Evolutionary conservation across 495 filamentous ascomycete genomes (phyloP).

Genomic region (Aspergillus funiculosus): DNA sequence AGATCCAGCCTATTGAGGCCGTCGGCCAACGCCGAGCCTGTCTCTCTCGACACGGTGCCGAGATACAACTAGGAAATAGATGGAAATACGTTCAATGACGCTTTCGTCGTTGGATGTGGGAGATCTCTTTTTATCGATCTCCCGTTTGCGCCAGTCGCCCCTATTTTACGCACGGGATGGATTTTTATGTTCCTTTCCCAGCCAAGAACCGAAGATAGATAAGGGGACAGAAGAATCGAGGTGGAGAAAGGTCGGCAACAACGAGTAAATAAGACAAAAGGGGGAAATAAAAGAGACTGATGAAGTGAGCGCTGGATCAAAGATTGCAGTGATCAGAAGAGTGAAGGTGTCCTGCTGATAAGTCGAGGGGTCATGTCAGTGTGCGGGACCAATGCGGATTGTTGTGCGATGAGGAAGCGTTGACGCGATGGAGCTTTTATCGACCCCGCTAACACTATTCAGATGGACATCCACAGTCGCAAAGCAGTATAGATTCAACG

Average conservation of each 20-base stretch:
- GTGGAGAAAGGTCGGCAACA: not conserved
- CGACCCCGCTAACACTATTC: conserved; percentile 9
- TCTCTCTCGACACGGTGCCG: conserved; percentile 50
- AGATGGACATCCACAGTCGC: conserved; percentile 1
- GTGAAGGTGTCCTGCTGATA: conserved; percentile 17
- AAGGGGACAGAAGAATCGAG: not conserved
- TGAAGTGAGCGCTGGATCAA: too few relatives aligned
- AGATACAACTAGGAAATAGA: conserved; percentile 25
- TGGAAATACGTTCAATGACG: not conserved
- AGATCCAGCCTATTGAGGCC: conserved; percentile 48
- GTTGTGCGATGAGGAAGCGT: conserved; percentile 35
- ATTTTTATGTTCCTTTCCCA: not conserved
- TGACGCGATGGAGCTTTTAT: conserved; percentile 16
- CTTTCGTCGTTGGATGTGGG: too few relatives aligned
- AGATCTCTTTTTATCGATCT: not conserved
- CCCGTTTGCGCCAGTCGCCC: not conserved
- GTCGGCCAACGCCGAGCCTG: conserved; percentile 48
- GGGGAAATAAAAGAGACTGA: too few relatives aligned
- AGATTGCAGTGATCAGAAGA: conserved; percentile 14
- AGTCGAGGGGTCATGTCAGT: conserved; percentile 32
- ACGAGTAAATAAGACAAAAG: not conserved
- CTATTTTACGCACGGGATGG: not conserved
- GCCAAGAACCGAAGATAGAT: not conserved
- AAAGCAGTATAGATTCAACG: not conserved
- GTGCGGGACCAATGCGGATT: conserved; percentile 33